phyloP scores from a whole-genome alignment of 805 yeast genomes.

The Metschnikowia shivogae region DNA sequence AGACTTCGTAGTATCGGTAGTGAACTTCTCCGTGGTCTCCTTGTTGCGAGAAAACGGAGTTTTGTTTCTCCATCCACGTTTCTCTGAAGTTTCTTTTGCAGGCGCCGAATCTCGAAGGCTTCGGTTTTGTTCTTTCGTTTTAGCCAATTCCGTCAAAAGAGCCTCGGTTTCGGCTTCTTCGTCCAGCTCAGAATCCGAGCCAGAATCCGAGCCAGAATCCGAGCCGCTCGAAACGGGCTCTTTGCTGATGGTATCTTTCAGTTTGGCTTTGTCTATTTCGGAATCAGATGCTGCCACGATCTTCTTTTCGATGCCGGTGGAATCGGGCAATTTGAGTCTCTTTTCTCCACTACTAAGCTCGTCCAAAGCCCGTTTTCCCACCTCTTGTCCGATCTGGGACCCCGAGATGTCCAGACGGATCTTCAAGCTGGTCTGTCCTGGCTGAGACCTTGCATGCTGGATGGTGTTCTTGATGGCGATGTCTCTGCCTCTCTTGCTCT shows the following conservation, averaged over 20 bases:
- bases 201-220: not conserved
- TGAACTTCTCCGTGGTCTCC: slow-evolving; percentile 15
- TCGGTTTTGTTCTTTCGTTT: slow-evolving; percentile 11
- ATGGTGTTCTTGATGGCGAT: slow-evolving; percentile 30
- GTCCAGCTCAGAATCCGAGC: slow-evolving; percentile 6
- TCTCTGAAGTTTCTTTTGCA: not conserved
- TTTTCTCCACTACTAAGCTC: slow-evolving; percentile 21
- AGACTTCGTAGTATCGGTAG: slow-evolving; percentile 33
- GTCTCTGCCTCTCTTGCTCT: slow-evolving; percentile 36
- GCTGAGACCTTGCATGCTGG: slow-evolving; percentile 31
- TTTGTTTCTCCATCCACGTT: slow-evolving; percentile 4
- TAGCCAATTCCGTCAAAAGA: slow-evolving; percentile 20
- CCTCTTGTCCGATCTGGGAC: slow-evolving; percentile 12
- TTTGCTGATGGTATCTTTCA: not conserved
- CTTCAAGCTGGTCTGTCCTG: slow-evolving; percentile 32
- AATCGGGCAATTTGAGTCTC: not conserved
- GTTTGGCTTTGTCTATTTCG: not conserved
- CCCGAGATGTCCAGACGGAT: slow-evolving; percentile 26
- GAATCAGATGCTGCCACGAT: not conserved
- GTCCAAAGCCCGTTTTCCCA: slow-evolving; percentile 20
- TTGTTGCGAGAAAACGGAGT: not conserved
- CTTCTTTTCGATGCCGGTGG: not conserved
- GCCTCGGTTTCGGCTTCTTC: slow-evolving; percentile 13
- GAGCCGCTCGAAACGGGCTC: not conserved
- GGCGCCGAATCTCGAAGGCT: not conserved